Evolutionary conservation across 2,329 filamentous ascomycete species (phyloP).

Genomic region (Ramularia collo-cygni): DNA sequence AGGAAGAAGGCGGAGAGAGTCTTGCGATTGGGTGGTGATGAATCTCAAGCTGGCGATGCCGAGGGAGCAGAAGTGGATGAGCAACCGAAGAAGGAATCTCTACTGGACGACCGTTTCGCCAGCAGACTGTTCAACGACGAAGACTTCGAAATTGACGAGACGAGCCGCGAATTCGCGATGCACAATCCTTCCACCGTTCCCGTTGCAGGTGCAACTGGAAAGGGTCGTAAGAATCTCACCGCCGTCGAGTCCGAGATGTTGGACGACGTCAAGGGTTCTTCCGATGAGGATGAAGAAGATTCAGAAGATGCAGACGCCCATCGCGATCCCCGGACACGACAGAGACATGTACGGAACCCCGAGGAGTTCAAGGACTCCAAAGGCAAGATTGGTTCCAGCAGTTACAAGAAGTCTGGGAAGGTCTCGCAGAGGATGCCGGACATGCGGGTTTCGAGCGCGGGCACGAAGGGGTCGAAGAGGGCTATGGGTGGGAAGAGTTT

Average conservation of each 20-base stretch:
- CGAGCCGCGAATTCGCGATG: conserved; percentile 73
- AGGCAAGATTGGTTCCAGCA: conserved; percentile 59
- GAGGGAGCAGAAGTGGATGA: conserved; percentile 19
- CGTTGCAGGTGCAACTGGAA: conserved; percentile 19
- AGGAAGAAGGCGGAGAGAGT: conserved; percentile 40
- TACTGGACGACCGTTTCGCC: conserved; percentile 80
- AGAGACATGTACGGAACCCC: conserved; percentile 31
- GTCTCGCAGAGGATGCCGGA: conserved; percentile 24
- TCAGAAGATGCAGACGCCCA: conserved; percentile 34
- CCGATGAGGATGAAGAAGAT: conserved; percentile 31
- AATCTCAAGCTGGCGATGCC: conserved; percentile 47
- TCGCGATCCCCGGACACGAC: conserved; percentile 29
- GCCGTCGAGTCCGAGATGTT: conserved; percentile 56
- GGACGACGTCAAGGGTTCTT: conserved; percentile 33
- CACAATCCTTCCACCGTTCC: conserved; percentile 77
- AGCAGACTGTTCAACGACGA: conserved; percentile 78
- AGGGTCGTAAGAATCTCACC: conserved; percentile 41
- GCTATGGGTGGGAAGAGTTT: too few relatives aligned
- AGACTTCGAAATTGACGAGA: conserved; percentile 88
- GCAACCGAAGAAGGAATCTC: conserved; percentile 29
- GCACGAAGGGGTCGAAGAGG: too few relatives aligned
- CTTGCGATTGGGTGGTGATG: conserved; percentile 55
- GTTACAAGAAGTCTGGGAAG: conserved; percentile 54
- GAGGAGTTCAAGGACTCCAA: conserved; percentile 32
- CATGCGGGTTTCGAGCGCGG: too few relatives aligned